These are phyloP conservation scores for Suaeda aralocaspica DNA, from an alignment of 148 eudicot species.

Conservation along the genomic window DNA sequence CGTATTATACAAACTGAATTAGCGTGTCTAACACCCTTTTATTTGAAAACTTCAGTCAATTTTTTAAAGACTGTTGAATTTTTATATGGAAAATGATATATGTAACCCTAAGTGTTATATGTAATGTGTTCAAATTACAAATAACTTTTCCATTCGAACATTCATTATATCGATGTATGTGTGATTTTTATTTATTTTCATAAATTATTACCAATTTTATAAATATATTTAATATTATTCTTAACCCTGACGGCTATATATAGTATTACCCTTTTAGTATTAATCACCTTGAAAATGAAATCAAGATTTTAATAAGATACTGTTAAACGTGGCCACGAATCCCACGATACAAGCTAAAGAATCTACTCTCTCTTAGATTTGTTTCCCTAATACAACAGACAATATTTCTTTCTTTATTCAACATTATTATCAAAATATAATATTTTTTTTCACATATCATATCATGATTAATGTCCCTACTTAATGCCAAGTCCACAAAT, in stretches of 20 bases:
- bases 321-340: constrained; percentile 2
- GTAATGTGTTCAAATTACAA: no score
- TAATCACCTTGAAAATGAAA: background rate
- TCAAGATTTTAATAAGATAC: background rate
- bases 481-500: background rate
- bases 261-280: no score
- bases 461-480: background rate
- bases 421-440: no score
- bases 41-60: constrained; percentile 20
- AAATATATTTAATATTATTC: no score
- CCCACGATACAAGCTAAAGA: background rate
- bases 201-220: no score
- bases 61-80: background rate
- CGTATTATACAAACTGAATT: background rate
- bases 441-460: no score
- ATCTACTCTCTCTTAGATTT: constrained; percentile 1
- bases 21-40: constrained; percentile 19
- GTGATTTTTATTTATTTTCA: no score
- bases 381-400: background rate
- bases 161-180: no score
- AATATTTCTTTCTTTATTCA: background rate
- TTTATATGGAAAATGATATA: no score
- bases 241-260: no score
- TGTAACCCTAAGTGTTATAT: no score
- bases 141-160: no score